Conservation (phyloP, 139 green algal species). For the Haematococcus lacustris region DNA sequence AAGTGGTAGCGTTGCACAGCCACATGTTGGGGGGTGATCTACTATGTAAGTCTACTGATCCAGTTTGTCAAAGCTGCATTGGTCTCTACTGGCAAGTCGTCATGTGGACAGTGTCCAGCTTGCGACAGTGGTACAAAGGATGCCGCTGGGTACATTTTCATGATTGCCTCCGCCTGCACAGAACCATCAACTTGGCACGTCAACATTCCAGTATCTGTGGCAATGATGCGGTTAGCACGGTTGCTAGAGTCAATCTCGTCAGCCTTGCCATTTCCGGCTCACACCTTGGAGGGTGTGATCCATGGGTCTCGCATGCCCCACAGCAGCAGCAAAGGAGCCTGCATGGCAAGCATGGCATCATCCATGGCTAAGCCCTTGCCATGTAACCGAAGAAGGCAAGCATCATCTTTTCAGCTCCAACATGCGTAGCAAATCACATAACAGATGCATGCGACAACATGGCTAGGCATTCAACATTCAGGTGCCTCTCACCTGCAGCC, state of each 20-base stretch:
- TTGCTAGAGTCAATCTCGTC: too few relatives aligned
- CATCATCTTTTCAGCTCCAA: background rate
- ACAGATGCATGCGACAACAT: background rate
- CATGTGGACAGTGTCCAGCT: background rate
- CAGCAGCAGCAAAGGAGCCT: background rate
- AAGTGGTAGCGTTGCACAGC: too few relatives aligned
- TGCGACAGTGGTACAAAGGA: background rate
- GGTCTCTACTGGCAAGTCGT: background rate
- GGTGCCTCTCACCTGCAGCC: slow-evolving; percentile 17
- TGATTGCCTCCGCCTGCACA: too few relatives aligned
- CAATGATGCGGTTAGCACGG: too few relatives aligned
- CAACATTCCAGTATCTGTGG: background rate
- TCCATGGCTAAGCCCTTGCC: background rate
- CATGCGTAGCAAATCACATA: background rate
- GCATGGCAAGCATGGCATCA: background rate
- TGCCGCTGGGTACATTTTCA: background rate
- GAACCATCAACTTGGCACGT: background rate
- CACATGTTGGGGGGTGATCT: too few relatives aligned
- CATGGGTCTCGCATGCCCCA: background rate
- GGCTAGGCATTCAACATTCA: background rate
- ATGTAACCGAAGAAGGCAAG: background rate
- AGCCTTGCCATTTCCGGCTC: too few relatives aligned
- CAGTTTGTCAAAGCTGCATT: too few relatives aligned
- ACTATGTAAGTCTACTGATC: too few relatives aligned
- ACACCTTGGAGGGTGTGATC: background rate